These are phyloP conservation scores for Circinella umbellata DNA, from an alignment of 371 early-diverging fungal genomes.

Conservation along the genomic window DNA sequence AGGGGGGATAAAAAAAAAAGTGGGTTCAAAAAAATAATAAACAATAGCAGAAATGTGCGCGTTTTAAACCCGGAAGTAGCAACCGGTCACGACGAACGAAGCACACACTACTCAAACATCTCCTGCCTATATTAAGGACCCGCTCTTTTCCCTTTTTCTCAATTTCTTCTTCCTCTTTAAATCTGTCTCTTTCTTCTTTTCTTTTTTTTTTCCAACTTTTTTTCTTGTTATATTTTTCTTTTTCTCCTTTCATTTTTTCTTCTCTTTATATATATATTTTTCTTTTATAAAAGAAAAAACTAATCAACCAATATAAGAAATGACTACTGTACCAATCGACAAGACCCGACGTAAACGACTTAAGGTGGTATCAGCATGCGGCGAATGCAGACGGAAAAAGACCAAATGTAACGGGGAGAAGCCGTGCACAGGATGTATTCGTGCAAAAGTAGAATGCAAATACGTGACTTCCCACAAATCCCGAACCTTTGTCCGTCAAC, in stretches of 20 bases:
- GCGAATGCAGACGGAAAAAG: slow-evolving; percentile 65
- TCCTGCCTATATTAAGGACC: slow-evolving; percentile 14
- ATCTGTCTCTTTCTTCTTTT: slow-evolving; percentile 12
- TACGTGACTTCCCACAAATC: slow-evolving; percentile 34
- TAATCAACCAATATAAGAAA: neutral
- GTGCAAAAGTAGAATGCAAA: slow-evolving; percentile 44
- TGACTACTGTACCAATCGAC: slow-evolving; percentile 29
- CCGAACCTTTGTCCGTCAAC: slow-evolving; percentile 18
- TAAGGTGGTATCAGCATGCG: slow-evolving; percentile 48
- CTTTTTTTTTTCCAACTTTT: slow-evolving; percentile 4
- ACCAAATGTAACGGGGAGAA: slow-evolving; percentile 59
- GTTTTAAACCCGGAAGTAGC: slow-evolving; percentile 16
- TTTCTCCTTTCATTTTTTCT: neutral
- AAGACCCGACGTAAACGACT: slow-evolving; percentile 48
- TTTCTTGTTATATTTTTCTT: slow-evolving; percentile 3
- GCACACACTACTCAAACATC: neutral
- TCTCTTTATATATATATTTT: neutral
- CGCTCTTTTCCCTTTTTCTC: slow-evolving; percentile 13
- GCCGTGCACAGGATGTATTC: slow-evolving; percentile 40
- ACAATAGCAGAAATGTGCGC: neutral
- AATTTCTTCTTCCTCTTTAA: neutral
- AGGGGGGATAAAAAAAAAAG: neutral
- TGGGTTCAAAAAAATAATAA: slow-evolving; percentile 14
- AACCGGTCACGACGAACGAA: slow-evolving; percentile 18
- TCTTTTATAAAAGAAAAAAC: neutral